Conservation (phyloP, 352 stramenopile genomes). For the Phytophthora pseudosyringae region DNA sequence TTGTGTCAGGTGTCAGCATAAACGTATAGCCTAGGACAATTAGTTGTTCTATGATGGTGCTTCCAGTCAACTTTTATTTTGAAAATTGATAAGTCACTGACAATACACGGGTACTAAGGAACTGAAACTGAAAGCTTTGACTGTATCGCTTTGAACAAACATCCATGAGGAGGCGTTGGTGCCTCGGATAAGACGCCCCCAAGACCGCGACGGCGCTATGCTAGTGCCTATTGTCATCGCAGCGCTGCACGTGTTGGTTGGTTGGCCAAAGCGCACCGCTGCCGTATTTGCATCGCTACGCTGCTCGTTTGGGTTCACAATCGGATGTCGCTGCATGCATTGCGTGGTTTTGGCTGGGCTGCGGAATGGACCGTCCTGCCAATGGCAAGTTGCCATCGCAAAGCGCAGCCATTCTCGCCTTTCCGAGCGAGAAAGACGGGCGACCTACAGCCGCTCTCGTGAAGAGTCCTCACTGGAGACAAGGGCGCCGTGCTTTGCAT, state of each 20-base stretch:
- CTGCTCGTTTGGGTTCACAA: slow-evolving; percentile 9
- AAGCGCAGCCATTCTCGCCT: slow-evolving; percentile 16
- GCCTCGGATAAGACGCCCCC: background rate
- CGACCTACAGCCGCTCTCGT: slow-evolving; percentile 2
- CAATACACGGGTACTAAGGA: too few species aligned
- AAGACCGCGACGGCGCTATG: background rate
- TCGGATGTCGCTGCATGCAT: background rate
- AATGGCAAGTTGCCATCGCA: too few species aligned
- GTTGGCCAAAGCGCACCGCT: background rate
- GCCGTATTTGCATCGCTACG: background rate
- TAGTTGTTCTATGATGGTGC: too few species aligned
- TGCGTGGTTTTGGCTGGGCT: background rate
- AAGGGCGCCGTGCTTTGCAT: slow-evolving; percentile 1
- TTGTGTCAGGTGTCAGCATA: background rate
- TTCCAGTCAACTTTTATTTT: too few species aligned
- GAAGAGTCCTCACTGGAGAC: background rate
- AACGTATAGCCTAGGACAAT: too few species aligned
- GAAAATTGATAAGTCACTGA: too few species aligned
- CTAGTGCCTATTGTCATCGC: background rate
- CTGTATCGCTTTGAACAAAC: background rate
- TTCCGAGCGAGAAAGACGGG: slow-evolving; percentile 18
- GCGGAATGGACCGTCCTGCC: slow-evolving; percentile 7
- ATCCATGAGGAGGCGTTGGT: background rate
- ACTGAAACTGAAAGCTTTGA: too few species aligned
- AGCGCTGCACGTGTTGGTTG: background rate